Evolutionary conservation across 352 stramenopile genomes (phyloP).

Genomic region (Phytophthora rubi): DNA sequence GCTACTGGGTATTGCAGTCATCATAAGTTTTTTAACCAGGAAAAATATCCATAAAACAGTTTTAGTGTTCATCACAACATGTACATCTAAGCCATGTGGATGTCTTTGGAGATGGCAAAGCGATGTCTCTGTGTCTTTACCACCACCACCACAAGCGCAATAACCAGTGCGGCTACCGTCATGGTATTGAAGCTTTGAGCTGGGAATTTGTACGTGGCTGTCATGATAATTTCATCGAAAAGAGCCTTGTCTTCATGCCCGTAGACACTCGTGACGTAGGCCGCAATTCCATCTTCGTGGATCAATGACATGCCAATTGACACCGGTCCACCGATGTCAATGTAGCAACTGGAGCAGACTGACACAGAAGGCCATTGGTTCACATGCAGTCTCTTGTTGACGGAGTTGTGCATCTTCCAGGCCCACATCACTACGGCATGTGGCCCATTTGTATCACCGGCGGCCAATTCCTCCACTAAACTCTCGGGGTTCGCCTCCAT

Average conservation of each 20-base stretch:
- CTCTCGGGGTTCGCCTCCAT: constrained; percentile 59
- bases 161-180: not conserved
- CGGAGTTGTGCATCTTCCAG: constrained; percentile 79
- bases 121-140: not conserved
- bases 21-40: no score
- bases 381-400: constrained; percentile 72
- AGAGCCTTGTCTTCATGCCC: constrained; percentile 17
- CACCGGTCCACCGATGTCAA: constrained; percentile 27
- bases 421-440: constrained; percentile 65
- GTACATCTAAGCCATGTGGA: not conserved
- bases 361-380: constrained; percentile 53
- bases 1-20: no score
- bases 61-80: no score
- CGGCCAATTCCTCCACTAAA: constrained; percentile 45
- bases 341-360: constrained; percentile 55
- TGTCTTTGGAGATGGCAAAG: not conserved
- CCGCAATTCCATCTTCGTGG: constrained; percentile 32
- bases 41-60: no score
- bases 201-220: constrained; percentile 13
- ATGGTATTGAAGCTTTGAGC: not conserved
- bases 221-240: constrained; percentile 38
- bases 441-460: constrained; percentile 44
- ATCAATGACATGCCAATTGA: constrained; percentile 34
- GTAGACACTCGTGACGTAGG: constrained; percentile 26
- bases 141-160: not conserved